Evolutionary conservation across 257 asterid genomes (phyloP), one percentile per base, ranked within the genome.

Genomic region (Solanum neorickii): DNA sequence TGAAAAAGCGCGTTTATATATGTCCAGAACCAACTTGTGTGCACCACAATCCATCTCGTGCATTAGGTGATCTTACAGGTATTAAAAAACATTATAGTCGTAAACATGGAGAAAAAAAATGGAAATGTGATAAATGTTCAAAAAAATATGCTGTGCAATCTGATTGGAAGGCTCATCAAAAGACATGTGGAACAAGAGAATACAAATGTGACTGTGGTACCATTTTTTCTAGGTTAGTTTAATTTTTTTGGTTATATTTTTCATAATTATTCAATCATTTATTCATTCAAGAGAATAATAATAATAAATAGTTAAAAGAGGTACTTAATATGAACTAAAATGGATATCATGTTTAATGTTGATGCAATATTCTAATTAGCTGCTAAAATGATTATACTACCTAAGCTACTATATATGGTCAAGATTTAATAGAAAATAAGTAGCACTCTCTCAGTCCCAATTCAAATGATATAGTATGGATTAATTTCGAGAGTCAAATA

Each of bases 171-270:
- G 99, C 98, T 47, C 99, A 96, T 56, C 98, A 94, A 16, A 96
- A 96, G 93, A 96, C 98, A 76, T 96, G 99, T 82, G 99, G 99
- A 9, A 94, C 99, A 0, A 88, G 98, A 80, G 98, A 94, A 25
- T 94, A 96, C 41, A 94, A 94, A 85, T 96, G 99, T 84, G 98
- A 94, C 84, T 96, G 99, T 86, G 99, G 99, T n/a, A 94, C 98
- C 89, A 94, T 96, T 83, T 96, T 96, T 92, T 96, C 99, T 37
- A 95, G 98, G 98, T 95, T 9, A 7, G 49, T 77, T 73, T 78
- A 7, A 39, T 39, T 39, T 39, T 9, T 74, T 7, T 21, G 39
- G 42, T 42, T 39, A 29, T 0, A 7, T 39, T 37, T 7, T 15
- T 75, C n/a, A 39, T 42, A 76, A 27, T 33, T 4, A 23, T 31